phyloP scores from a whole-genome alignment of 176 grass and related monocot genomes.

The Zea mays region Zm-B73-REFERENCE-NAM-5.0 NC_050104.1:133320501-133321000 shows the following conservation, averaged over 20 bases:
- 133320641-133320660: constrained; percentile 64
- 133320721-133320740: constrained; percentile 33
- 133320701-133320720: constrained; percentile 49
- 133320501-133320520: background rate
- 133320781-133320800: background rate
- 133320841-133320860: constrained; percentile 53
- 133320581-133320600: constrained; percentile 64
- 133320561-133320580: constrained; percentile 58
- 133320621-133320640: constrained; percentile 63
- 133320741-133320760: constrained; percentile 19
- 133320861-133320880: constrained; percentile 47
- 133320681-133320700: constrained; percentile 70
- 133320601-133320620: constrained; percentile 62
- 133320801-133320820: constrained; percentile 60
- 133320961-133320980: constrained; percentile 64
- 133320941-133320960: constrained; percentile 66
- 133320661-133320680: constrained; percentile 53
- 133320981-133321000: constrained; percentile 58
- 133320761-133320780: background rate
- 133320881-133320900: constrained; percentile 15
- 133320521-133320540: constrained; percentile 2
- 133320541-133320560: constrained; percentile 39
- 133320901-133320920: background rate
- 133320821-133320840: constrained; percentile 63
- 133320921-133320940: constrained; percentile 37